Evolutionary conservation across 257 asterid species (phyloP), one percentile per base, ranked within the genome.

Genomic region (Prunella vulgaris): DNA sequence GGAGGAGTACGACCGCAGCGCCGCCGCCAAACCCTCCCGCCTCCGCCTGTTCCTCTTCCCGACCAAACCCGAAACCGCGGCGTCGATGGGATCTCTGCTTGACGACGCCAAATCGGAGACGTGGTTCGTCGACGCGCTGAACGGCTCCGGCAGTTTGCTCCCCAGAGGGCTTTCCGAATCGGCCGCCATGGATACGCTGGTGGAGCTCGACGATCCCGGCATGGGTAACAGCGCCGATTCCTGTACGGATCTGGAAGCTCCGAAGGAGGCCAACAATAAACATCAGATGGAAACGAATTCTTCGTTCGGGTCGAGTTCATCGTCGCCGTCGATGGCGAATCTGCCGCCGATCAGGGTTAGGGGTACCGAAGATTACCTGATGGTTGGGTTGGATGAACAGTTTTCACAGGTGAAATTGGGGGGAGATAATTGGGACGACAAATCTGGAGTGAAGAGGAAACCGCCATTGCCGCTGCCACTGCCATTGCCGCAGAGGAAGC

Each of bases 381-480:
- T 70, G 78, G 80, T 49, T 6, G 86, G 82, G 1, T 56, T 81
- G 52, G 85, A 84, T 28, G 96, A 86, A 46, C 90, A 84, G 68
- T 76, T 86, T 40, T 85, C 95, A 0, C 81, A 84, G 68, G 72
- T 76, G 70, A 77, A 70, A 80, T 77, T 60, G 81, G 51, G 51
- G 51, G 51, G n/a, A 40, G 48, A 74, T 80, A 18, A 66, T 49
- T 66, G 2, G 80, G 61, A 35, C 63, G 63, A 0, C 77, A 69
- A 12, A 49, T 38, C 69, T 13, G 77, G 33, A 53, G 59, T 74
- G 64, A 46, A 58, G 24, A 70, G 87, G 70, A 89, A 82, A 64
- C 96, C 96, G 0, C 96, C 95, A 17, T 68, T 85, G 76, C 96
- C 94, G 0, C 48, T 85, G 74, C 96, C 94, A 0, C 40, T 89